These are phyloP conservation scores for Lichtheimia ramosa DNA, from an alignment of 371 early-diverging fungal genomes.

Conservation along the genomic window DNA sequence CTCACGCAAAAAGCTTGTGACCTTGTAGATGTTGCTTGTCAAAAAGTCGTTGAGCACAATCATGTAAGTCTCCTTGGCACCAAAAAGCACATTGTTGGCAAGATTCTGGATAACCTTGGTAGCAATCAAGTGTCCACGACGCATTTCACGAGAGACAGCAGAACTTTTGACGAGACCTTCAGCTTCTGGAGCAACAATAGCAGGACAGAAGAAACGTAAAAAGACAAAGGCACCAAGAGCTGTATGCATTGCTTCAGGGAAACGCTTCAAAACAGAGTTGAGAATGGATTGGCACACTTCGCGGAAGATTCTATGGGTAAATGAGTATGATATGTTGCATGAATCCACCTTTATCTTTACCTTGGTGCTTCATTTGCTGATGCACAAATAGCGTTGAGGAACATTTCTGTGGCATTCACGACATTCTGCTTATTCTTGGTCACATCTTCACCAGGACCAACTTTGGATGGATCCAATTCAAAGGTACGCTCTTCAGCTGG, in stretches of 20 bases:
- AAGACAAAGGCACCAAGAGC: conserved; percentile 96
- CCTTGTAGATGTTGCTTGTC: conserved; percentile 68
- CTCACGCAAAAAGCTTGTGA: conserved; percentile 61
- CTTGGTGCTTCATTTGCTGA: conserved; percentile 72
- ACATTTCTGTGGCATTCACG: conserved; percentile 69
- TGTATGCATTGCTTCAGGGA: conserved; percentile 83
- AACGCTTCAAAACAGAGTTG: conserved; percentile 74
- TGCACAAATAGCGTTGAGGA: conserved; percentile 83
- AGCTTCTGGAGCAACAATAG: conserved; percentile 87
- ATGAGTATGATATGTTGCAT: conserved; percentile 2
- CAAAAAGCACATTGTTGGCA: conserved; percentile 93
- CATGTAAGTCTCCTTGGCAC: conserved; percentile 92
- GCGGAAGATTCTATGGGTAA: conserved; percentile 53
- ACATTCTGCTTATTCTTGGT: conserved; percentile 79
- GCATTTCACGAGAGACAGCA: conserved; percentile 47
- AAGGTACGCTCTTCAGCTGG: conserved; percentile 57
- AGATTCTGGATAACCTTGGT: conserved; percentile 95
- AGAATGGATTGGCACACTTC: conserved; percentile 83
- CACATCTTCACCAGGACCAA: conserved; percentile 63
- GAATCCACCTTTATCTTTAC: conserved; percentile 4
- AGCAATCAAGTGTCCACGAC: conserved; percentile 85
- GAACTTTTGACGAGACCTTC: conserved; percentile 47
- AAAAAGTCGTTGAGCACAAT: conserved; percentile 84
- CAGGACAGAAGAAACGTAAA: conserved; percentile 94
- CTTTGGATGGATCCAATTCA: conserved; percentile 83